Evolutionary conservation across 2,329 filamentous ascomycete genomes (phyloP), one percentile per base, ranked within the genome.

Genomic region (Trichoderma sp.): DNA sequence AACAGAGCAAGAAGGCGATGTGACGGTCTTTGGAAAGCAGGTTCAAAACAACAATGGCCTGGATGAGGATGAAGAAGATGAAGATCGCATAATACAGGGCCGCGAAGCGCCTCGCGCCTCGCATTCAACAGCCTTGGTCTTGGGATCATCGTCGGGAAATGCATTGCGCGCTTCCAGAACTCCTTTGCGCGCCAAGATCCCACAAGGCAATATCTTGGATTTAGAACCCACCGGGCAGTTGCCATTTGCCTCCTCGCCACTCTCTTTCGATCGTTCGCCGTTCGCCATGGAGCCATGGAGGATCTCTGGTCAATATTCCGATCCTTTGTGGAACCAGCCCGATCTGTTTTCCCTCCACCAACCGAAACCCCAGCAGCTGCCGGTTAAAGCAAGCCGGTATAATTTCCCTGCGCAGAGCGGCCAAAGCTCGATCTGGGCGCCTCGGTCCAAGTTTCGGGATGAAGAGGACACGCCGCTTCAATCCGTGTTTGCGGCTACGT

Each of bases 361-460:
- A 11, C 28, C 52, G n/a, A 66, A 51, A 30, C 54, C 32, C 10
- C 59, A 60, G 21, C 59, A 26, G 10, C 52, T 55, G 14, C 58
- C 52, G 1, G n/a, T 64, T 21, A 55, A 34, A 37, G 59, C 56
- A 5, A 73, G 79, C 71, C 73, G 77, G 74, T 77, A 79, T 70
- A 68, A 78, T n/a, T 74, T 76, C 70, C 75, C 79, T 26, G 71
- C 74, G 24, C 72, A 79, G 70, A 74, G 72, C 32, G 73, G 75
- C 1, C 49, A 75, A 30, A 74, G 66, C n/a, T 80, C 79, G 3
- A 79, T 80, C 39, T 80, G 79, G 78, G 75, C 77, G 14, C 72
- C 75, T 1, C 70, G 70, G 2, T 74, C 72, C 26, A 70, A 56
- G 26, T 72, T 74, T 34, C 63, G 73, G 21, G 72, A 74, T 56